Conservation (phyloP, 176 grass and related monocot genomes). For the Calamus simplicifolius region DNA sequence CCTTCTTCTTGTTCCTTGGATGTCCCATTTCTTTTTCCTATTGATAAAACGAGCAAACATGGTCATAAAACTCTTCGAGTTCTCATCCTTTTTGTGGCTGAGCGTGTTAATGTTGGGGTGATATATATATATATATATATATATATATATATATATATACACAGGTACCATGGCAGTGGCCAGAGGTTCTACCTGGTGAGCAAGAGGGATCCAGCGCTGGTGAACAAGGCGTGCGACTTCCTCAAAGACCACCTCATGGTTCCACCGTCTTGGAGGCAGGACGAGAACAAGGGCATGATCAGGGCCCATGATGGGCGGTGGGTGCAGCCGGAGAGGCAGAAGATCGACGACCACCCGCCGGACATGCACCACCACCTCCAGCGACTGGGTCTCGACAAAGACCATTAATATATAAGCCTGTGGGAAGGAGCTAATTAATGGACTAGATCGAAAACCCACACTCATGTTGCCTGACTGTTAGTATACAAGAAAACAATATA, state of each 20-base stretch:
- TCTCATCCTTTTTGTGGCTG: no score
- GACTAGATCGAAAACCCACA: no score
- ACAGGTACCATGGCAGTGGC: conserved; percentile 8
- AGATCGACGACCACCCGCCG: neutral
- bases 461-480: no score
- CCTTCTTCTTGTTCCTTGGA: no score
- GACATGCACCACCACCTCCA: conserved; percentile 3
- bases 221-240: conserved; percentile 16
- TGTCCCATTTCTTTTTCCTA: no score
- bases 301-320: conserved; percentile 7
- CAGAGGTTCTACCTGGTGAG: neutral
- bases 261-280: conserved; percentile 15
- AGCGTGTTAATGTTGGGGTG: no score
- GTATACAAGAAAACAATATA: no score
- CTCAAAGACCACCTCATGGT: conserved; percentile 18
- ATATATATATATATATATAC: no score
- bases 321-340: neutral
- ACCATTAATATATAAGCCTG: neutral
- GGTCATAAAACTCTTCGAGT: no score
- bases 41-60: no score
- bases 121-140: no score
- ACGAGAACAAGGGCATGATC: conserved; percentile 13
- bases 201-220: conserved; percentile 9
- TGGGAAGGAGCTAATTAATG: no score
- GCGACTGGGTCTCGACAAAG: neutral